These are phyloP conservation scores for Bolboschoenus planiculmis DNA, from an alignment of 176 grass and related monocot genomes.

Conservation along the genomic window DNA sequence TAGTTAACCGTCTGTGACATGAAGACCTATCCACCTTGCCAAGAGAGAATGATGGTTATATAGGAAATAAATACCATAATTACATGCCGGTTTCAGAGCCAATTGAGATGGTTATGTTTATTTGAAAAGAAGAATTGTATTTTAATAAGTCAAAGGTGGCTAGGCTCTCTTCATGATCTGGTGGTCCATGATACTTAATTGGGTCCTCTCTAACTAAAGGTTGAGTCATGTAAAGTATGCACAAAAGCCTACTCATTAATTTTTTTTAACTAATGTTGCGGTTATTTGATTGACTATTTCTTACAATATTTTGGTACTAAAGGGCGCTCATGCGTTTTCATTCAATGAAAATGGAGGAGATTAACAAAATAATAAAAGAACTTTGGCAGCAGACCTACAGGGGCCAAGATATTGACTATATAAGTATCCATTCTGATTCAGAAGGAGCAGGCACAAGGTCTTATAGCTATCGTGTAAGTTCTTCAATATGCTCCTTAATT, in stretches of 20 bases:
- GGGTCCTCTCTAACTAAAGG: not conserved
- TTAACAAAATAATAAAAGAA: conserved; percentile 99
- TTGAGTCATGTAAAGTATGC: not conserved
- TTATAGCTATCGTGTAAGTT: conserved; percentile 88
- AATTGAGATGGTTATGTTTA: not conserved
- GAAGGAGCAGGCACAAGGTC: conserved; percentile 88
- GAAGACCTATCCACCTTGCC: not conserved
- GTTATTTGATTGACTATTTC: conserved; percentile 16
- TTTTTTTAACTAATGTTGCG: not conserved
- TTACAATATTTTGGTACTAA: conserved; percentile 20
- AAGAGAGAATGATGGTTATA: not conserved
- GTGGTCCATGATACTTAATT: not conserved
- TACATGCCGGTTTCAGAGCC: not conserved
- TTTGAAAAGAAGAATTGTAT: not conserved
- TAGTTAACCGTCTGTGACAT: not conserved
- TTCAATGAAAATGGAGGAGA: conserved; percentile 99
- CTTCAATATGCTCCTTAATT: conserved; percentile 21
- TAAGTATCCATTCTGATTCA: conserved; percentile 89
- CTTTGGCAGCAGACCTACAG: conserved; percentile 97
- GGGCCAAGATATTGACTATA: conserved; percentile 94
- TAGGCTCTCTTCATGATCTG: not conserved
- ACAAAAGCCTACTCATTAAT: not conserved
- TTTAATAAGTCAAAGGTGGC: not conserved
- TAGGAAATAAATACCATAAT: not conserved
- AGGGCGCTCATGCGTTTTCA: conserved; percentile 97